These are phyloP conservation scores for Scheffersomyces insectosa DNA, from an alignment of 1,139 yeast genomes.

Conservation along the genomic window DNA sequence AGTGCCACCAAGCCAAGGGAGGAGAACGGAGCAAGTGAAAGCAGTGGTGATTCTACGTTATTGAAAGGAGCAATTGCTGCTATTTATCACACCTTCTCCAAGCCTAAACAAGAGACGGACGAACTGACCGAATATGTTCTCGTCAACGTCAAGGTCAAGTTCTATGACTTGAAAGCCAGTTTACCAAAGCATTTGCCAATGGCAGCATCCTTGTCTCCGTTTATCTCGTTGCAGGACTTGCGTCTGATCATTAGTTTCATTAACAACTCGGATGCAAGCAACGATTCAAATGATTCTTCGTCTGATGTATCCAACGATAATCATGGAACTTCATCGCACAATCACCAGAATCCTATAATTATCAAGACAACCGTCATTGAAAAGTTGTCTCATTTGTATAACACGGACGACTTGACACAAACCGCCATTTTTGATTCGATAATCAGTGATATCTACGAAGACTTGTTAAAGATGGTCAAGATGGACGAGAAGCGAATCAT, in stretches of 20 bases:
- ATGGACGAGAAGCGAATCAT: conserved; percentile 49
- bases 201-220: conserved; percentile 53
- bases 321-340: conserved; percentile 2
- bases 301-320: not conserved
- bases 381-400: conserved; percentile 52
- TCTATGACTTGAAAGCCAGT: conserved; percentile 60
- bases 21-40: conserved; percentile 4
- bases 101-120: conserved; percentile 11
- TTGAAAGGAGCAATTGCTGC: conserved; percentile 47
- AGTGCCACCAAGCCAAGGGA: conserved; percentile 16
- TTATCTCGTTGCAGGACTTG: conserved; percentile 58
- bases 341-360: conserved; percentile 28
- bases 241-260: conserved; percentile 61
- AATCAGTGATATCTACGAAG: conserved; percentile 61
- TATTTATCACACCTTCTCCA: conserved; percentile 42
- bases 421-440: conserved; percentile 54
- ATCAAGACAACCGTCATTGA: conserved; percentile 63
- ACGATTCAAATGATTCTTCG: conserved; percentile 12
- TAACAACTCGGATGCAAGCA: conserved; percentile 32
- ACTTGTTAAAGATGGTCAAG: conserved; percentile 53
- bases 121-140: conserved; percentile 52
- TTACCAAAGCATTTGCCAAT: conserved; percentile 55
- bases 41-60: conserved; percentile 19
- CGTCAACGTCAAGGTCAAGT: conserved; percentile 63
- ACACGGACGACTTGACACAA: conserved; percentile 47